Evolutionary conservation across 768 basidiomycete genomes (phyloP).

Genomic region (Auriscalpium microsporum): DNA sequence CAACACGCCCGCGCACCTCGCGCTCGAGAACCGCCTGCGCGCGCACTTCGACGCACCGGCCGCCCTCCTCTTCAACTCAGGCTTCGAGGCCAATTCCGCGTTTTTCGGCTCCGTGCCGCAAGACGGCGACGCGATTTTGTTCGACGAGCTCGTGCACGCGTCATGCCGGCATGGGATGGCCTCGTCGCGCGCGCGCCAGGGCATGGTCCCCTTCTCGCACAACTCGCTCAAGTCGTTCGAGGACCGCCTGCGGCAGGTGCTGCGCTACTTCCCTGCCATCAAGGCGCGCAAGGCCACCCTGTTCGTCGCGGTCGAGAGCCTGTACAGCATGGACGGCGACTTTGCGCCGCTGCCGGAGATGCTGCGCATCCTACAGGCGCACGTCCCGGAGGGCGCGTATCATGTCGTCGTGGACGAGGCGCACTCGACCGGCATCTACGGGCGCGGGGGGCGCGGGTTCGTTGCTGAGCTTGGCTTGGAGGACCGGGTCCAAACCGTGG

Average conservation of each 20-base stretch:
- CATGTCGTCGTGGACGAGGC: slow-evolving; percentile 51
- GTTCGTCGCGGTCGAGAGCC: slow-evolving; percentile 43
- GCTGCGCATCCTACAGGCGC: slow-evolving; percentile 28
- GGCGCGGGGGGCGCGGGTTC: slow-evolving; percentile 38
- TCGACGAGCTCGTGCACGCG: slow-evolving; percentile 46
- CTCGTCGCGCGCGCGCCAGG: slow-evolving; percentile 23
- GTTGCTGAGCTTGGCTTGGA: slow-evolving; percentile 35
- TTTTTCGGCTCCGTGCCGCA: slow-evolving; percentile 40
- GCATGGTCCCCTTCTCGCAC: slow-evolving; percentile 33
- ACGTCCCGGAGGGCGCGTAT: slow-evolving; percentile 28
- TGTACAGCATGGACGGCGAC: slow-evolving; percentile 59
- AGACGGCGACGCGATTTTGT: slow-evolving; percentile 37
- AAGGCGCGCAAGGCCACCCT: slow-evolving; percentile 23
- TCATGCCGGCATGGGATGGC: slow-evolving; percentile 44
- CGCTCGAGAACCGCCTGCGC: slow-evolving; percentile 33
- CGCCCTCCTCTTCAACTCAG: slow-evolving; percentile 44
- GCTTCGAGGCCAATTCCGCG: slow-evolving; percentile 44
- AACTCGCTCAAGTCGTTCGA: slow-evolving; percentile 33
- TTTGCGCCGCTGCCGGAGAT: slow-evolving; percentile 38
- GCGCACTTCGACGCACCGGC: slow-evolving; percentile 31
- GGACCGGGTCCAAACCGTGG: slow-evolving; percentile 32
- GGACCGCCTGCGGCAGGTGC: slow-evolving; percentile 21
- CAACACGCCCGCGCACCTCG: slow-evolving; percentile 32
- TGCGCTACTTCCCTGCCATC: slow-evolving; percentile 18
- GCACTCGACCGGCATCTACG: slow-evolving; percentile 48